Base-by-base conservation (phyloP, 768 basidiomycete species). In the Tylopilus vinaceipallidus region DNA sequence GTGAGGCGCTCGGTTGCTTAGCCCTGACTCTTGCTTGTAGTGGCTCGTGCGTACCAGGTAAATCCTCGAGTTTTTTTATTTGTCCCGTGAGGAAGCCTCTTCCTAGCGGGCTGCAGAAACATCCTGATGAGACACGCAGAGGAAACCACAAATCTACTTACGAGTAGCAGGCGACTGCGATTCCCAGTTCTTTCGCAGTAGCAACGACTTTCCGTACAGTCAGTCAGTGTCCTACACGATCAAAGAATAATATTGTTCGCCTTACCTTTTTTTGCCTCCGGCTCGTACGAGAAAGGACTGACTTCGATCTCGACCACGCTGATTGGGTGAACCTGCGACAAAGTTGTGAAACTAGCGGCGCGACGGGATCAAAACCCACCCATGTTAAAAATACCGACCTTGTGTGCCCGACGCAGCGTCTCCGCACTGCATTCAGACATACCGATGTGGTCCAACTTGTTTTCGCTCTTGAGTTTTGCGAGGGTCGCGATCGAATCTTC, bases 271-370 rank as follows among this genome's bases (percentile, higher is more conserved):
- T 70, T 73, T 20, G 79, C 75, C 51, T 81, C 71, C 20, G 72
- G 71, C 53, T 79, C 79, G 44, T 80, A 81, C 2, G 76, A 71
- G 73, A 79, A 84, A 14, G 77, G 74, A 54, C 80, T 83, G 34
- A 84, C 65, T 60, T 89, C 86, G 42, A 87, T 83, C 62, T 88
- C 86, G 11, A 84, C 80, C 12, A 77, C 73, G 22, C 78, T 71
- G 50, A 86, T 75, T 1, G 78, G 81, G 42, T 77, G 70, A 17
- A 83, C 71, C 77, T 83, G 40, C 3, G 8, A 23, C 30, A 38
- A 2, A 42, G 13, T 6, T 20, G 2, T 16, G n/a, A n/a, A n/a
- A 26, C 40, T 13, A 22, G 16, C 20, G 23, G 14, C 16, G 8
- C 2, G 20, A 45, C 6, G 5, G 39, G 33, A 45, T 38, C 3